phyloP scores from a whole-genome alignment of 2,329 filamentous ascomycete species.

The Phialophora verrucosa region DNA sequence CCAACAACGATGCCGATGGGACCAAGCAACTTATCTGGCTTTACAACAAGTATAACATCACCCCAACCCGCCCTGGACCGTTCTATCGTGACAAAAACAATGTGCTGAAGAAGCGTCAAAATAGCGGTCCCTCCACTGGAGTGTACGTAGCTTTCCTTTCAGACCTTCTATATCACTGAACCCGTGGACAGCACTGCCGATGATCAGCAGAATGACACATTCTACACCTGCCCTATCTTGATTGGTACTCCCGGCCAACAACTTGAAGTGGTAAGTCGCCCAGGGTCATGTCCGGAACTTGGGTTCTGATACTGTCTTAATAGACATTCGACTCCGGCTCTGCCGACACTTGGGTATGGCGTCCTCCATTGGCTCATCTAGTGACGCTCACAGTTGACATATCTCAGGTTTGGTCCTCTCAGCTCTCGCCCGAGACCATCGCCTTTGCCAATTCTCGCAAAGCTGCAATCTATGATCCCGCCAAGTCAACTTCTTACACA shows the following conservation, averaged over 20 bases:
- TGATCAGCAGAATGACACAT: conserved; percentile 70
- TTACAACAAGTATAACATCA: conserved; percentile 67
- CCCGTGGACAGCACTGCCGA: conserved; percentile 57
- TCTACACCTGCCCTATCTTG: conserved; percentile 67
- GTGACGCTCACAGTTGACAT: conserved; percentile 26
- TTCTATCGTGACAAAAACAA: conserved; percentile 60
- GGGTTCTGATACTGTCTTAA: background rate
- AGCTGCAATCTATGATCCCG: conserved; percentile 65
- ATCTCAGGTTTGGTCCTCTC: conserved; percentile 61
- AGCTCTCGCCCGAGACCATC: conserved; percentile 49
- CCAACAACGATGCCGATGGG: conserved; percentile 64
- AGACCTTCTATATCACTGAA: background rate
- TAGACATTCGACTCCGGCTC: conserved; percentile 73
- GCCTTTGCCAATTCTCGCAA: conserved; percentile 44
- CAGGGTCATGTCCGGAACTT: background rate
- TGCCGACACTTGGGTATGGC: conserved; percentile 66
- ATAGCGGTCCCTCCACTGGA: conserved; percentile 18
- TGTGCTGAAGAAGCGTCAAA: conserved; percentile 33
- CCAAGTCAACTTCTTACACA: conserved; percentile 67
- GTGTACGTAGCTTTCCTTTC: conserved; percentile 23
- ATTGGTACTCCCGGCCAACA: conserved; percentile 71
- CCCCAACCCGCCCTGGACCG: conserved; percentile 67
- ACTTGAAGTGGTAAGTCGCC: conserved; percentile 46
- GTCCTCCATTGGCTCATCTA: conserved; percentile 12
- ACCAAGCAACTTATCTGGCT: conserved; percentile 68